Conservation (phyloP, 768 basidiomycete species). For the Phylloporus sp. region DNA sequence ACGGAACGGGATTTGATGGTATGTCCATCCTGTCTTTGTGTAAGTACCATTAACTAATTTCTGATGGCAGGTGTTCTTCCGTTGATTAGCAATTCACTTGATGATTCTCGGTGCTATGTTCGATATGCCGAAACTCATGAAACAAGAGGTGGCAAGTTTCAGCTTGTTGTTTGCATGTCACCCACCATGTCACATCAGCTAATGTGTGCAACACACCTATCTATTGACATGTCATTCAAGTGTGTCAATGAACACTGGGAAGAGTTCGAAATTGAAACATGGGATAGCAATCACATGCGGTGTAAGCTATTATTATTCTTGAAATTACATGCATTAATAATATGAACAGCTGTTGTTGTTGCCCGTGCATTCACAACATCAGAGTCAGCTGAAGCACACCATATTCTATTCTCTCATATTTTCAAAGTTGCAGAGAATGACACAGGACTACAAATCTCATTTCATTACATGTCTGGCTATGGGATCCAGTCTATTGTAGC, state of each 20-base stretch:
- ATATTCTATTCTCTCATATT: background rate
- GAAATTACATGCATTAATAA: background rate
- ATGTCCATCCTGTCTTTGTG: too few species aligned
- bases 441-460: background rate
- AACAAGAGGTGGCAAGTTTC: background rate
- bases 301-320: background rate
- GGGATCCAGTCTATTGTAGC: conserved; percentile 7
- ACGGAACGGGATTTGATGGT: background rate
- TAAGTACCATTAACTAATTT: background rate
- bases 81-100: background rate
- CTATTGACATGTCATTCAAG: conserved; percentile 6
- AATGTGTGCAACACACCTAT: background rate
- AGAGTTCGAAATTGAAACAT: conserved; percentile 4
- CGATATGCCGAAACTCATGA: background rate
- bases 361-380: conserved; percentile 2
- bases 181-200: background rate
- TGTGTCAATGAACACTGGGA: background rate
- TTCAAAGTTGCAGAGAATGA: conserved; percentile 2
- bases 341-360: conserved; percentile 5
- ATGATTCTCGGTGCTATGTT: background rate
- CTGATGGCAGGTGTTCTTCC: background rate
- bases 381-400: background rate
- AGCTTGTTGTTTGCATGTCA: background rate
- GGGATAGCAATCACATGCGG: background rate
- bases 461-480: background rate